Evolutionary conservation across 768 basidiomycete species (phyloP).

Genomic region (Pulveroboletus sp.): DNA sequence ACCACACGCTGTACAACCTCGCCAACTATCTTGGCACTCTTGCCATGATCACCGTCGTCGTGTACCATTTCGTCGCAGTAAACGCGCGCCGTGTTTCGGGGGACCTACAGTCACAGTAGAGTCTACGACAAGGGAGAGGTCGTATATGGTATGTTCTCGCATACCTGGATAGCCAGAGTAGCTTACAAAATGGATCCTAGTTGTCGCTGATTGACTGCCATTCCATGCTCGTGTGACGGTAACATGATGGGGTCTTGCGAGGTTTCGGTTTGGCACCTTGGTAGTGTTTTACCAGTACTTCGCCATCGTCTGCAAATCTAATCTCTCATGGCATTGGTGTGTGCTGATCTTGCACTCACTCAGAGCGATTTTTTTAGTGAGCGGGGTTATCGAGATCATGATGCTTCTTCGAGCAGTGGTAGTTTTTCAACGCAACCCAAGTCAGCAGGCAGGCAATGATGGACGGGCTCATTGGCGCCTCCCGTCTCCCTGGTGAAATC

Average conservation of each 20-base stretch:
- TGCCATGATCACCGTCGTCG: conserved; percentile 84
- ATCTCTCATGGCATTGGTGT: conserved; percentile 9
- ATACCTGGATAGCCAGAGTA: background rate
- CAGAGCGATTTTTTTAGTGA: background rate
- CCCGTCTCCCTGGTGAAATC: too few relatives aligned
- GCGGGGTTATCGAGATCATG: background rate
- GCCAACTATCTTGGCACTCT: conserved; percentile 79
- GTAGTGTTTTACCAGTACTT: conserved; percentile 7
- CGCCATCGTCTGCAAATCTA: conserved; percentile 11
- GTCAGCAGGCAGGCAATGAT: background rate
- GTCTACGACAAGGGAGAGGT: background rate
- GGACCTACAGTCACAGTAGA: conserved; percentile 10
- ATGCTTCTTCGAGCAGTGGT: conserved; percentile 13
- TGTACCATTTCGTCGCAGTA: conserved; percentile 87
- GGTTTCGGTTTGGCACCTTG: conserved; percentile 17
- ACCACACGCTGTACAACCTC: conserved; percentile 74
- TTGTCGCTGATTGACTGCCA: background rate
- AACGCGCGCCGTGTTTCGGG: conserved; percentile 53
- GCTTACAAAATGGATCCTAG: background rate
- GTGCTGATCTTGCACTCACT: conserved; percentile 19
- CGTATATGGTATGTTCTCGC: conserved; percentile 4
- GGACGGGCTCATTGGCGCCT: too few relatives aligned
- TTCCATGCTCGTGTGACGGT: background rate
- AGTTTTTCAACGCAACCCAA: conserved; percentile 4
- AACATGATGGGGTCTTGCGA: background rate